Evolutionary conservation across 345 rosid species (phyloP), one percentile per base, ranked within the genome.

Genomic region (Salix caprea): DNA sequence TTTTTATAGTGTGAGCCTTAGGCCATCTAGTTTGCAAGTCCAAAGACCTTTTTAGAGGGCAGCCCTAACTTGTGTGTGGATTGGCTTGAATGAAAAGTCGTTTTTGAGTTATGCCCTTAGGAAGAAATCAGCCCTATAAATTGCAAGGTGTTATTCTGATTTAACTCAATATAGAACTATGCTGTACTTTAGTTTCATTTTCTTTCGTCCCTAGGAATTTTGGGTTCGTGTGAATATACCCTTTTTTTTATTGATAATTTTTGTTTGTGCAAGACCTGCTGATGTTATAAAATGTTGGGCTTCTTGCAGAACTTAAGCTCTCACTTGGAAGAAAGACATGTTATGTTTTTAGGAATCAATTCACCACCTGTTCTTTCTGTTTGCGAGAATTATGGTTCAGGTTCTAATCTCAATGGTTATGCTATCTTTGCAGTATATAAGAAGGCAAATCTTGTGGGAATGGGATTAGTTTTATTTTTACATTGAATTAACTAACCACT

Each of bases 361-460:
- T 91, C 97, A n/a, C 92, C 95, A 40, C 97, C 97, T 60, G 89
- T 87, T 81, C 87, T 90, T 73, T 78, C 91, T 70, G 52, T 82
- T 61, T 75, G 34, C n/a, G 81, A 69, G 5, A 80, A 67, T 60
- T 69, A 48, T 44, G 40, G 76, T 60, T 69, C 90, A 83, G 90
- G 90, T 85, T 60, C 50, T 44, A 7, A 66, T 72, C 69, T 48
- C 44, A 62, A 16, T 36, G n/a, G 7, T 39, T 21, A 62, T 24
- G 52, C 34, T 62, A 30, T 72, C 72, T 26, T 52, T 77, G 21
- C 6, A 26, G 14, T 12, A 16, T 11, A 6, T 37, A 12, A 39
- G 21, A 56, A 37, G 32, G 18, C 67, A 56, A 66, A 21, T 18
- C 7, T 36, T 66, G 14, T 37, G 30, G 21, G 16, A 40, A 56